These are phyloP conservation scores for Spergularia azorica DNA, from an alignment of 179 eudicot species.

Conservation along the genomic window DNA sequence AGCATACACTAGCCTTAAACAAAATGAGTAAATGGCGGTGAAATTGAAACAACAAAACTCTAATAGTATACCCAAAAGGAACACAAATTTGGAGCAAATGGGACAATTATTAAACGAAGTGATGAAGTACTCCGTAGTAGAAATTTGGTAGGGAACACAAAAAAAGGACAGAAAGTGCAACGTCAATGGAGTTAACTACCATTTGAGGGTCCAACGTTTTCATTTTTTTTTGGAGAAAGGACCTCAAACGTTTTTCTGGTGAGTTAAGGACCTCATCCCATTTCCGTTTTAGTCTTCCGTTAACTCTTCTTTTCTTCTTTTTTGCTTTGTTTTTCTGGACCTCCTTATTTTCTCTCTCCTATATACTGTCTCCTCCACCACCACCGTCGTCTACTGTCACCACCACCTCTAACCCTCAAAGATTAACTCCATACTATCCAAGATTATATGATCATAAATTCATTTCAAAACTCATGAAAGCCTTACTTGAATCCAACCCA, in stretches of 20 bases:
- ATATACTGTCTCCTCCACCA: too few species aligned
- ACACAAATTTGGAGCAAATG: neutral
- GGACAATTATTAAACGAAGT: slow-evolving; percentile 6
- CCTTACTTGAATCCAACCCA: too few species aligned
- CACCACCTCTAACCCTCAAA: too few species aligned
- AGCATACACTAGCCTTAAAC: neutral
- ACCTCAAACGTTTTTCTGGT: neutral
- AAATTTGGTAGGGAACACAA: slow-evolving; percentile 3
- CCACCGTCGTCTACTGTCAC: too few species aligned
- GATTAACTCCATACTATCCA: too few species aligned
- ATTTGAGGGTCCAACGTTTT: slow-evolving; percentile 8
- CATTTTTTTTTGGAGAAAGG: neutral
- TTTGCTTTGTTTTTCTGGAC: too few species aligned
- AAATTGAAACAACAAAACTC: neutral
- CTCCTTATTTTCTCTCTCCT: too few species aligned
- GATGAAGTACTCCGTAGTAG: neutral
- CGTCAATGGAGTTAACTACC: slow-evolving; percentile 6
- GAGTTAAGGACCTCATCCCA: too few species aligned
- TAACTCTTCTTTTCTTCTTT: too few species aligned
- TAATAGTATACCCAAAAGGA: neutral
- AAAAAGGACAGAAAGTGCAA: slow-evolving; percentile 42
- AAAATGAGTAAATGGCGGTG: neutral
- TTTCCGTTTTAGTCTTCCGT: too few species aligned
- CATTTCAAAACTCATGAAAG: too few species aligned
- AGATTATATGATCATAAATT: too few species aligned